These are phyloP conservation scores for Salvia hispanica DNA, from an alignment of 257 asterid genomes.

Conservation along the genomic window DNA sequence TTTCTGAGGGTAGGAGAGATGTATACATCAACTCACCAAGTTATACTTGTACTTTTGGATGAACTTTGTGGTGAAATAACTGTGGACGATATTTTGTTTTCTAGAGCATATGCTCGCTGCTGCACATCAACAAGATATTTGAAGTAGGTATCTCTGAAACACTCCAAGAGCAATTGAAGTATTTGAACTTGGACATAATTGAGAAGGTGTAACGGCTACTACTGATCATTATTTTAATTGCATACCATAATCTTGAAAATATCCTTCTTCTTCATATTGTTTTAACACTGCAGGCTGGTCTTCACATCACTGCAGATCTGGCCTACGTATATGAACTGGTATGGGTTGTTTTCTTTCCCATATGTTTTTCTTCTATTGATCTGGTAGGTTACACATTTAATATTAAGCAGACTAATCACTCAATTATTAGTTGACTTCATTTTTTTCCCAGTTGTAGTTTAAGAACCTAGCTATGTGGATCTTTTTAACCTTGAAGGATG, in stretches of 20 bases:
- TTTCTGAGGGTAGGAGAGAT: slow-evolving; percentile 74
- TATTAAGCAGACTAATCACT: neutral
- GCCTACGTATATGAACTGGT: slow-evolving; percentile 92
- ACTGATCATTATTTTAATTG: slow-evolving; percentile 18
- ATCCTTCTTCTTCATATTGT: neutral
- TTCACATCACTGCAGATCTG: slow-evolving; percentile 69
- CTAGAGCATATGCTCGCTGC: slow-evolving; percentile 81
- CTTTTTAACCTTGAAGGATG: neutral
- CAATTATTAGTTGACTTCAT: slow-evolving; percentile 4
- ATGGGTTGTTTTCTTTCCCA: slow-evolving; percentile 19
- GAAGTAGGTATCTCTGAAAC: slow-evolving; percentile 87
- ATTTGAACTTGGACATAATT: slow-evolving; percentile 70
- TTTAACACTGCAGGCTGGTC: slow-evolving; percentile 61
- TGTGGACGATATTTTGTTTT: slow-evolving; percentile 27
- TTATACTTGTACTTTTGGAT: slow-evolving; percentile 2
- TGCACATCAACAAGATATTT: slow-evolving; percentile 88
- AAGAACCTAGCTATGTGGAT: neutral
- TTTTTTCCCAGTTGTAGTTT: neutral
- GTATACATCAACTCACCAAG: slow-evolving; percentile 11
- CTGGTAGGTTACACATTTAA: neutral
- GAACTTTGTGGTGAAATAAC: slow-evolving; percentile 2
- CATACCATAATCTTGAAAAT: neutral
- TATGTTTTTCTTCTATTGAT: slow-evolving; percentile 22
- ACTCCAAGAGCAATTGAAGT: slow-evolving; percentile 65
- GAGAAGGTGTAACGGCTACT: slow-evolving; percentile 57